phyloP scores from a whole-genome alignment of 1,139 yeast species.

The Kluyveromyces sp. region DNA sequence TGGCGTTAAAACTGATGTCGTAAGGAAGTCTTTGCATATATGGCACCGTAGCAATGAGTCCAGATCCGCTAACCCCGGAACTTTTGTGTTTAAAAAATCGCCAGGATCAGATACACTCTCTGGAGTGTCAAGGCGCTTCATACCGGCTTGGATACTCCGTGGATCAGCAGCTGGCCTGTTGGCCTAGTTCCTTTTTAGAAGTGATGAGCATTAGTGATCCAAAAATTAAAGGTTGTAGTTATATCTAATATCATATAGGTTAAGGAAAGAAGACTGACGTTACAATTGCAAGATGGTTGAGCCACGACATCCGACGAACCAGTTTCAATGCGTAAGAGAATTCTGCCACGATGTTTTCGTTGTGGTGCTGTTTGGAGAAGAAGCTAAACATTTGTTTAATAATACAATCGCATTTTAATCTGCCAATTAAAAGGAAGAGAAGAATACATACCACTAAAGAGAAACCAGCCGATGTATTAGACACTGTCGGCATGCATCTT shows the following conservation, averaged over 20 bases:
- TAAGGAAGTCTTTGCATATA: conserved; percentile 81
- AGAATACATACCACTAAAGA: not conserved
- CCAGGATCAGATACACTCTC: conserved; percentile 53
- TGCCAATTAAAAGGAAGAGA: not conserved
- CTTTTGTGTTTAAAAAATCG: conserved; percentile 51
- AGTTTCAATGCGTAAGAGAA: no score
- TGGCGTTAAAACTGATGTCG: conserved; percentile 76
- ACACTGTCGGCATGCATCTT: not conserved
- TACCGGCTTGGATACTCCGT: no score
- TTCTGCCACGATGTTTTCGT: no score
- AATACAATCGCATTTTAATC: not conserved
- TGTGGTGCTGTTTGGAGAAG: not conserved
- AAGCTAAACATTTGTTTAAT: not conserved
- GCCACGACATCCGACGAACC: no score
- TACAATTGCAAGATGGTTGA: not conserved
- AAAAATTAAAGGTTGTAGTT: not conserved
- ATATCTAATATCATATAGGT: not conserved
- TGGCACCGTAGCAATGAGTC: conserved; percentile 77
- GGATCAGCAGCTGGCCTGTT: not conserved
- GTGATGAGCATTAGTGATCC: not conserved
- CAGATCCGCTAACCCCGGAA: conserved; percentile 53
- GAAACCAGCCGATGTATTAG: no score
- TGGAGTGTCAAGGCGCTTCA: not conserved
- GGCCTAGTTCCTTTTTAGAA: not conserved
- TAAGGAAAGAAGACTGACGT: not conserved